Percentiles rank a stretch among this genome's conserved stretches.
phyloP scores from a whole-genome alignment of 208 protist genomes.

The Leishmania lainsoni region DNA sequence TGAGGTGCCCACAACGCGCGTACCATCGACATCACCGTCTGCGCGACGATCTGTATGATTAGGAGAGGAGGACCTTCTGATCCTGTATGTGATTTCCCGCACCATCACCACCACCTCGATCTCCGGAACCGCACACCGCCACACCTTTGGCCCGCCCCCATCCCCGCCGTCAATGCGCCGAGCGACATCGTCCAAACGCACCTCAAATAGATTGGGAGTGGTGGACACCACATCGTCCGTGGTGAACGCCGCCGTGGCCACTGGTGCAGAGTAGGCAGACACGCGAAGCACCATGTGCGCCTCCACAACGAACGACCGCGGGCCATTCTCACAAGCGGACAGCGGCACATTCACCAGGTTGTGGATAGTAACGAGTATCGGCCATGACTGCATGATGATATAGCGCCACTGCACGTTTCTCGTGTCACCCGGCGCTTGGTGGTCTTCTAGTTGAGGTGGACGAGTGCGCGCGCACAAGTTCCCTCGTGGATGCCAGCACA shows the following conservation, averaged over 20 bases:
- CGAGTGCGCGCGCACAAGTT: neutral
- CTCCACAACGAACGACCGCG: conserved; percentile 61
- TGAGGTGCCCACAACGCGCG: conserved; percentile 47
- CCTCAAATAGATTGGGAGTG: conserved; percentile 54
- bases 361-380: conserved; percentile 68
- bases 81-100: conserved; percentile 31
- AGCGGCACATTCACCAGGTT: conserved; percentile 79
- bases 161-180: conserved; percentile 9
- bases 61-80: conserved; percentile 6
- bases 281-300: conserved; percentile 38
- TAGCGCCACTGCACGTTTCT: conserved; percentile 5
- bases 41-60: conserved; percentile 11
- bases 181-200: conserved; percentile 51
- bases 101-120: conserved; percentile 62
- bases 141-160: conserved; percentile 43
- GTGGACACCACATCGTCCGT: conserved; percentile 43
- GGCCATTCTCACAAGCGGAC: conserved; percentile 35
- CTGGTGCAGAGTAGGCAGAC: conserved; percentile 37
- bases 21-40: conserved; percentile 9
- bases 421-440: neutral
- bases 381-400: conserved; percentile 42
- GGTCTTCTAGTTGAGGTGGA: neutral
- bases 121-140: conserved; percentile 36
- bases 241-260: conserved; percentile 42
- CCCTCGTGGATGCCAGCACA: neutral